These are phyloP conservation scores for Senna tora DNA, from an alignment of 306 rosid species.

Conservation along the genomic window DNA sequence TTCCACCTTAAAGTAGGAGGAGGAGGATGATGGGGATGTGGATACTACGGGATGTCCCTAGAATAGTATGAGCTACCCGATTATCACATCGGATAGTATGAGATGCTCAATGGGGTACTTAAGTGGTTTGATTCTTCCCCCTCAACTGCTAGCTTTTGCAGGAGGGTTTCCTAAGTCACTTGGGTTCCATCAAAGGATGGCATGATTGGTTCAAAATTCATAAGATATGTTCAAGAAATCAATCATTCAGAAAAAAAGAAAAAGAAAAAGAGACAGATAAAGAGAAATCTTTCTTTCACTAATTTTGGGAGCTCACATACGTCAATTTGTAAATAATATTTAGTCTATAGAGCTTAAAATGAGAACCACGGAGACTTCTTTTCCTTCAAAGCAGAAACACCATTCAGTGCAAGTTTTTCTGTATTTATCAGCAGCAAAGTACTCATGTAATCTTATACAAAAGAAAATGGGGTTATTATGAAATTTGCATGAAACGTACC, in stretches of 20 bases:
- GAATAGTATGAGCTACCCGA: too few species aligned
- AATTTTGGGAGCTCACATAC: neutral
- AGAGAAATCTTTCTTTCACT: too few species aligned
- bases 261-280: too few species aligned
- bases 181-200: too few species aligned
- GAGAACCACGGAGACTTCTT: neutral
- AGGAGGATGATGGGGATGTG: neutral
- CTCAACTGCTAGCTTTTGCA: too few species aligned
- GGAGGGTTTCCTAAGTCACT: too few species aligned
- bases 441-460: neutral
- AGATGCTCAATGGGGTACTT: too few species aligned
- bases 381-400: constrained; percentile 4
- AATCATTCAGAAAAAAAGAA: neutral
- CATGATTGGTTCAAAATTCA: neutral
- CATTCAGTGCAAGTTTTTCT: neutral
- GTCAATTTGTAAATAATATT: neutral
- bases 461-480: constrained; percentile 4
- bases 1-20: neutral
- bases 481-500: constrained; percentile 36
- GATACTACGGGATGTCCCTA: too few species aligned
- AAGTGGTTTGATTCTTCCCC: too few species aligned
- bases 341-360: neutral
- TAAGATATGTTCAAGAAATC: neutral
- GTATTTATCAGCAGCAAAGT: neutral
- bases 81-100: too few species aligned